A percentile compares a stretch with the other conserved stretches of the same genome.
Evolutionary conservation across 306 rosid species (phyloP).

Genomic region (Parietaria judaica): DNA sequence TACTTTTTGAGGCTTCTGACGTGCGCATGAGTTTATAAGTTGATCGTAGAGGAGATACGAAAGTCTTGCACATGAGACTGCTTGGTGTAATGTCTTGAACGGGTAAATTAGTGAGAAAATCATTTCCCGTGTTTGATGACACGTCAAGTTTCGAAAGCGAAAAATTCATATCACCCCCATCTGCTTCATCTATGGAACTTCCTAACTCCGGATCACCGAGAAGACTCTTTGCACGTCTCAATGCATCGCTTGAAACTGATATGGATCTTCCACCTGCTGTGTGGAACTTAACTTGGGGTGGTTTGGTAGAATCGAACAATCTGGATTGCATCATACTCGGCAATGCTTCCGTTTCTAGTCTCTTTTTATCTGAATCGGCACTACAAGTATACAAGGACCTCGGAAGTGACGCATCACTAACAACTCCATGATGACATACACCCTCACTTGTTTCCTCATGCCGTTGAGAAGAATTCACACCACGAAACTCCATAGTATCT

Average conservation of each 20-base stretch:
- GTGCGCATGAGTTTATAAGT: constrained; percentile 26
- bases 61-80: constrained; percentile 25
- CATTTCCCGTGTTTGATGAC: constrained; percentile 22
- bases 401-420: constrained; percentile 16
- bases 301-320: constrained; percentile 21
- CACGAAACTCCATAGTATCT: constrained; percentile 9
- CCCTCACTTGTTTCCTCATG: constrained; percentile 18
- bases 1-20: constrained; percentile 29
- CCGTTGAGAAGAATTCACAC: constrained; percentile 12
- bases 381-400: constrained; percentile 18
- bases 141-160: constrained; percentile 21
- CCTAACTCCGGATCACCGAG: constrained; percentile 88
- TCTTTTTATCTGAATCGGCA: constrained; percentile 18
- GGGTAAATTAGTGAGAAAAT: constrained; percentile 26
- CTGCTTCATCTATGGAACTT: constrained; percentile 43
- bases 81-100: constrained; percentile 14
- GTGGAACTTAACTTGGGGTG: constrained; percentile 54
- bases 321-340: constrained; percentile 18
- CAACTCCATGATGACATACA: constrained; percentile 12
- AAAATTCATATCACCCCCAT: constrained; percentile 19
- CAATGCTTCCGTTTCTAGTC: constrained; percentile 21
- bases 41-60: constrained; percentile 38
- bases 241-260: constrained; percentile 66
- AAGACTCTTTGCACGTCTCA: constrained; percentile 73
- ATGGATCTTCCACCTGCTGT: constrained; percentile 88